Base-by-base conservation (phyloP, 176 grass and related monocot species). In the Cymbopogon citratus region DNA sequence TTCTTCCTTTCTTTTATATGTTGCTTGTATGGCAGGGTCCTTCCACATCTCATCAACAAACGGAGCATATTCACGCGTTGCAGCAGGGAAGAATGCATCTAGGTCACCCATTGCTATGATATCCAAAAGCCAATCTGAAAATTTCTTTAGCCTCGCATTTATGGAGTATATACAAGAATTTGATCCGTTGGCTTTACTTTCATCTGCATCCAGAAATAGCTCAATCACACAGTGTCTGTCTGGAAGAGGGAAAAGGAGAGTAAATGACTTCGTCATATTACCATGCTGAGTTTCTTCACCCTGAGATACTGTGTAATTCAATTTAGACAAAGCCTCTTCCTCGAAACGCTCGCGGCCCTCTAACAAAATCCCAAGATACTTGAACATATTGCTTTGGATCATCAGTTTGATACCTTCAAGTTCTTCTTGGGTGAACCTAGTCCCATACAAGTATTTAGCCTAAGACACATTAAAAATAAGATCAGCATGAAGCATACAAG, bases 321-420 rank as follows among this genome's bases (percentile, higher is more conserved):
- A 73, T 80, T 43, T 85, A 65, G 90, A 81, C 19, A 98, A 89
- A 76, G 87, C 88, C 63, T 98, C 96, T 91, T 95, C 96, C 74
- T 98, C 96, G 1, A 98, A 98, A 48, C 85, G 90, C 74, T 98
- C 96, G 29, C 92, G 96, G 0, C 90, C 96, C 73, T 98, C 96
- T 13, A 98, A 87, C 85, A 98, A 88, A 91, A 98, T 85, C 27
- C 96, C 93, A 38, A 98, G 92, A 79, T 98, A 98, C 79, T 91
- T 98, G 74, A 95, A 98, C 89, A 98, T 95, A 70, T 95, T 98
- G 73, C 92, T 98, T 84, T 98, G 96, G 31, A 98, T 93, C 92
- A 95, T 98, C 21, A 98, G 27, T 87, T 98, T 98, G 65, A 93
- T 98, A 74, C 82, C 74, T 62, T 98, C 92, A 51, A 89, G 92